A percentile compares a stretch with the other conserved stretches of the same genome.
Conservation (phyloP, 1,284 basidiomycete species). For the Apiotrichum sp. region DNA sequence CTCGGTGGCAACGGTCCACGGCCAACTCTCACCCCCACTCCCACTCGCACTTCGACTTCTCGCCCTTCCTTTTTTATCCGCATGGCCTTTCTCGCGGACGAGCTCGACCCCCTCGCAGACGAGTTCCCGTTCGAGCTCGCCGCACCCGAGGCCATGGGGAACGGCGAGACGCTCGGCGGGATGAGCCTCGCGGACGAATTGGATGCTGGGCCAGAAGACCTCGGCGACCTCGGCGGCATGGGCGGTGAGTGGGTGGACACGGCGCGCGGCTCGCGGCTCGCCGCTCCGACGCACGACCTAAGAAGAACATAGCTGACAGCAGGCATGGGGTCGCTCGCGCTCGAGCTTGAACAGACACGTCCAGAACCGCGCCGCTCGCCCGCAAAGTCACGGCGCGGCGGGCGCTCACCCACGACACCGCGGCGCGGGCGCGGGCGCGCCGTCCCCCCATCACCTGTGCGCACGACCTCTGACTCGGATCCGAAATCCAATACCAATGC, state of each 20-base stretch:
- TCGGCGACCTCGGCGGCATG: not conserved
- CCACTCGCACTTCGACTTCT: no score
- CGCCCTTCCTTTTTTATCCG: not conserved
- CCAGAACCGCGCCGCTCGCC: no score
- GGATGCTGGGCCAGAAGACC: constrained; percentile 1
- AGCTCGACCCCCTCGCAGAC: constrained; percentile 5
- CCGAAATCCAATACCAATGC: no score
- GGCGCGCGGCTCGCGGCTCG: not conserved
- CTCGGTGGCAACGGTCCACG: not conserved
- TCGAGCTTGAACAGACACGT: constrained; percentile 9
- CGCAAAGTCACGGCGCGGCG: no score
- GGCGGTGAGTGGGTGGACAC: not conserved
- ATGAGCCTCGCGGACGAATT: constrained; percentile 6
- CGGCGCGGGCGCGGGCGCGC: no score
- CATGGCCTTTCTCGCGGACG: constrained; percentile 17
- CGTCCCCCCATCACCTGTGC: no score
- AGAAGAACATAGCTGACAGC: not conserved
- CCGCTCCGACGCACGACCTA: no score
- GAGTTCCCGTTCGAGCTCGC: not conserved
- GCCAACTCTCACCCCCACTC: not conserved
- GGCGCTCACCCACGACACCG: no score
- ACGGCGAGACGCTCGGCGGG: not conserved
- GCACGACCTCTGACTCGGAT: no score
- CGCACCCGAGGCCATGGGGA: not conserved
- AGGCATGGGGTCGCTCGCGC: constrained; percentile 6